Evolutionary conservation across 352 stramenopile genomes (phyloP), one percentile per base, ranked within the genome.

Genomic region (Pythium dissotocum): DNA sequence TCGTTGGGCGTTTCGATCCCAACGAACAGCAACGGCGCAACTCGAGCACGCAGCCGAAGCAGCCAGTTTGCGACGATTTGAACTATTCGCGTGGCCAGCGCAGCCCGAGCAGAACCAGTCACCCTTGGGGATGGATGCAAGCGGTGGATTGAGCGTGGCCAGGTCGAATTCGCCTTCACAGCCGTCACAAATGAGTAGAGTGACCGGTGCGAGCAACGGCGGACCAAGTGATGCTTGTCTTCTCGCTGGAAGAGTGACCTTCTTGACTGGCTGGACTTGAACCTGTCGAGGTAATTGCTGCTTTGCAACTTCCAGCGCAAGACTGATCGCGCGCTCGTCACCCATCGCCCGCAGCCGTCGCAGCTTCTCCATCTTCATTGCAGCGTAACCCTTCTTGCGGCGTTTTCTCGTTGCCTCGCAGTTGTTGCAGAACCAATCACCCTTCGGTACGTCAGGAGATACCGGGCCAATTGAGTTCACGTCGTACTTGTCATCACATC

Each of bases 161-260:
- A 87, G 78, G 42, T 90, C 77, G 40, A 77, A 86, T 53, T 94
- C 80, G 21, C 72, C 66, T 4, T 92, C 76, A 56, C 87, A 94
- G 8, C 82, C 82, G 57, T 89, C 83, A 54, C 87, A 94, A 51
- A 94, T 80, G n/a, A 94, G 65, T 14, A 91, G 57, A 2, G 82
- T 92, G 21, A 77, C 70, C 2, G 61, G 61, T 0, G 62, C 58
- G 3, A 56, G 44, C 18, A 63, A 6, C 6, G 61, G 38, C 1
- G 63, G 51, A 9, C 61, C 61, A 28, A 64, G 49, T 14, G 52
- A 49, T 4, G 33, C 21, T 8, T 52, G 40, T 57, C 51, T 16
- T 38, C 55, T n/a, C 35, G 36, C 13, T 18, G 61, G 67, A 13
- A 57, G 26, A n/a, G 12, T 12, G 5, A 44, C 18, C 14, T 56